A percentile compares a stretch with the other conserved stretches of the same genome.
These are phyloP conservation scores for Pythium pyrilobum DNA, from an alignment of 352 stramenopile genomes.

Conservation along the genomic window DNA sequence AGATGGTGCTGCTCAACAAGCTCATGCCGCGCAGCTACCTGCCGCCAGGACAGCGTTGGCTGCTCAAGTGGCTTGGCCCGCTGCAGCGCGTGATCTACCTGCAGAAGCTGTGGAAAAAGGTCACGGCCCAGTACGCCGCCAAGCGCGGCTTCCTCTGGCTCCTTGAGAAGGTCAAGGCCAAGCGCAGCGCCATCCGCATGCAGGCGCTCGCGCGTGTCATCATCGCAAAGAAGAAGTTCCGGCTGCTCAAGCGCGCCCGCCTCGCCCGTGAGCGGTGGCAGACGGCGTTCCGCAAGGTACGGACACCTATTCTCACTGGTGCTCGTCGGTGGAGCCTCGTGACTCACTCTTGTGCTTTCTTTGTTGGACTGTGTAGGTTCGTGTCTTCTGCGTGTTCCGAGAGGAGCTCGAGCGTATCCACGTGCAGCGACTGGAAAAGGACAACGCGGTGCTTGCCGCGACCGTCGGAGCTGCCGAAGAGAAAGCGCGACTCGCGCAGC, in stretches of 20 bases:
- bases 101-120: conserved; percentile 83
- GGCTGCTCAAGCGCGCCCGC: conserved; percentile 55
- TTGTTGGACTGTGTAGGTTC: conserved; percentile 17
- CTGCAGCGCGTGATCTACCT: conserved; percentile 80
- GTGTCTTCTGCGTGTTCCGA: conserved; percentile 46
- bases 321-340: too few relatives aligned
- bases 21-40: conserved; percentile 64
- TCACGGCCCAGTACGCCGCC: conserved; percentile 59
- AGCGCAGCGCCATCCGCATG: conserved; percentile 58
- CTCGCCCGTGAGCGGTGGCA: conserved; percentile 68
- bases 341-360: conserved; percentile 5
- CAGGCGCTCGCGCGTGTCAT: conserved; percentile 61
- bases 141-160: conserved; percentile 83
- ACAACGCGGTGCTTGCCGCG: conserved; percentile 44
- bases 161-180: conserved; percentile 51
- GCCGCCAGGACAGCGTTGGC: conserved; percentile 55
- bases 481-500: conserved; percentile 31
- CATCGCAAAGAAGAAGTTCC: conserved; percentile 61
- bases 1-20: conserved; percentile 78
- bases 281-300: conserved; percentile 56
- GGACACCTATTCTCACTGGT: too few relatives aligned
- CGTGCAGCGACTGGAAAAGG: conserved; percentile 61
- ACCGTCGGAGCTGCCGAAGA: conserved; percentile 35
- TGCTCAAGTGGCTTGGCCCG: conserved; percentile 83
- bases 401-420: conserved; percentile 64